Evolutionary conservation across 495 filamentous ascomycete species (phyloP).

Genomic region (Cudoniella acicularis): DNA sequence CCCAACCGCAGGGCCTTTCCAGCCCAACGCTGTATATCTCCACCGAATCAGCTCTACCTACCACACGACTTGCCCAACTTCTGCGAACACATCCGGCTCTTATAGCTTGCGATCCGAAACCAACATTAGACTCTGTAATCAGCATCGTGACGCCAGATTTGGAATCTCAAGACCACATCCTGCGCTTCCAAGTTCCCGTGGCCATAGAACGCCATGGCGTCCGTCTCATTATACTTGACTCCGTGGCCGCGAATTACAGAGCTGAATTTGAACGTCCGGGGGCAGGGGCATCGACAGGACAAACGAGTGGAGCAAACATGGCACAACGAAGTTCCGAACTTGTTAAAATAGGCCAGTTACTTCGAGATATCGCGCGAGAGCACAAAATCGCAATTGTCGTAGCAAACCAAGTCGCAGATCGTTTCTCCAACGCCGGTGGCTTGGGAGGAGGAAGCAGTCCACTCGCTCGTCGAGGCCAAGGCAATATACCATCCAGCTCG

Average conservation of each 20-base stretch:
- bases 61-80: conserved; percentile 74
- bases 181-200: conserved; percentile 85
- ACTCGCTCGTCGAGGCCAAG: conserved; percentile 14
- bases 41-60: conserved; percentile 85
- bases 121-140: conserved; percentile 53
- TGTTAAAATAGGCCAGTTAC: conserved; percentile 66
- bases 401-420: conserved; percentile 93
- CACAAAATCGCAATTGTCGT: conserved; percentile 82
- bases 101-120: conserved; percentile 40
- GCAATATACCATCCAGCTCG: conserved; percentile 3
- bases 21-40: conserved; percentile 83
- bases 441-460: conserved; percentile 7
- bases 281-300: conserved; percentile 1
- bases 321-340: conserved; percentile 60
- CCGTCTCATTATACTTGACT: conserved; percentile 82
- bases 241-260: conserved; percentile 89
- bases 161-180: conserved; percentile 92
- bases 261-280: conserved; percentile 71
- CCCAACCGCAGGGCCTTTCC: conserved; percentile 63
- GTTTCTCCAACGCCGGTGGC: conserved; percentile 46
- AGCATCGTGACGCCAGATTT: conserved; percentile 86
- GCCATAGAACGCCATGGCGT: conserved; percentile 70
- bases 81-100: conserved; percentile 63
- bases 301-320: conserved; percentile 21
- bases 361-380: conserved; percentile 68